A percentile compares a stretch with the other conserved stretches of the same genome.
Evolutionary conservation across 805 yeast genomes (phyloP).

Genomic region (Candida insectalens): DNA sequence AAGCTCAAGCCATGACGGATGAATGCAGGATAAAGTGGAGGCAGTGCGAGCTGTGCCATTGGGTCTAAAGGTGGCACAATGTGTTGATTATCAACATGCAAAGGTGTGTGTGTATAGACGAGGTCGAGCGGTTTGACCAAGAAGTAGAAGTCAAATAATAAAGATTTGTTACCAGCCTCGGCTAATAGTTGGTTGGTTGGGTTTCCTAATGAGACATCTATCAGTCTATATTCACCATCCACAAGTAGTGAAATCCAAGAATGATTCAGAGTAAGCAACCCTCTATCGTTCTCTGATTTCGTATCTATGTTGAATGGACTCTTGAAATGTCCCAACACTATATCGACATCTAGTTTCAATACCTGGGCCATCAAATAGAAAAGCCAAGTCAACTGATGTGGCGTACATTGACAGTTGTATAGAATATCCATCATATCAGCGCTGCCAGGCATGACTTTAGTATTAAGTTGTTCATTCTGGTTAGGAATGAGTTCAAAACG

Average conservation of each 20-base stretch:
- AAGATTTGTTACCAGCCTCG: conserved; percentile 27
- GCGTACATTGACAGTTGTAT: conserved; percentile 18
- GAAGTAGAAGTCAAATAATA: conserved; percentile 48
- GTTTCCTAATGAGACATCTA: conserved; percentile 67
- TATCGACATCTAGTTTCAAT: conserved; percentile 62
- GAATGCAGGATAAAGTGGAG: conserved; percentile 80
- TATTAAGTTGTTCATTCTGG: conserved; percentile 24
- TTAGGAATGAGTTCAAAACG: conserved; percentile 38
- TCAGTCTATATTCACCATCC: conserved; percentile 68
- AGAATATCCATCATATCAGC: conserved; percentile 19
- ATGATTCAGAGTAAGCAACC: conserved; percentile 56
- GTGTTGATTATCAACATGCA: conserved; percentile 72
- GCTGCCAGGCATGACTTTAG: conserved; percentile 20
- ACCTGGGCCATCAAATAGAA: conserved; percentile 65
- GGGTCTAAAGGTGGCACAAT: conserved; percentile 78
- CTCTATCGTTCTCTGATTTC: conserved; percentile 16
- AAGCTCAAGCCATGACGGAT: conserved; percentile 50
- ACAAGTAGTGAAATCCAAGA: conserved; percentile 79
- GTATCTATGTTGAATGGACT: conserved; percentile 54
- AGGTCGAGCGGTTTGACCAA: conserved; percentile 65
- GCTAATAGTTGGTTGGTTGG: conserved; percentile 32
- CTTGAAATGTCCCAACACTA: conserved; percentile 77
- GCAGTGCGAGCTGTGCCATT: conserved; percentile 67
- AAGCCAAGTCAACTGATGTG: conserved; percentile 65
- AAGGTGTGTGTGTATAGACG: conserved; percentile 82